Percentiles rank a stretch among this genome's conserved stretches.
phyloP scores from a whole-genome alignment of 2,329 filamentous ascomycete species.

The Aspergillus caelatus region DNA sequence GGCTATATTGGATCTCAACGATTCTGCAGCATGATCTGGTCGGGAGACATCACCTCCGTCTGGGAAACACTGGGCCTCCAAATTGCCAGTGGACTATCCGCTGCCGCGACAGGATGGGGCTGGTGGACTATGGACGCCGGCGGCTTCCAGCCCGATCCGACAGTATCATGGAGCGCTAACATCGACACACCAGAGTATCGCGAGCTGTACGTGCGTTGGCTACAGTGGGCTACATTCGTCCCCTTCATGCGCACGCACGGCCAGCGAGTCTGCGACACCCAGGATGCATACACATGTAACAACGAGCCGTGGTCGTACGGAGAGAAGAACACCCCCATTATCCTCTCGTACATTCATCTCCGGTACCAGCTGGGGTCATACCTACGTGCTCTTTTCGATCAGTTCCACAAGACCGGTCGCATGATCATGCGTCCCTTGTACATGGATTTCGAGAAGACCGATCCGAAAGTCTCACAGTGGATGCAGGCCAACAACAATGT shows the following conservation, averaged over 20 bases:
- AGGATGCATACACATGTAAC: slow-evolving; percentile 39
- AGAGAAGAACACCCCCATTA: slow-evolving; percentile 58
- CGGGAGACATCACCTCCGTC: slow-evolving; percentile 62
- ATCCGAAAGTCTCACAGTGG: slow-evolving; percentile 23
- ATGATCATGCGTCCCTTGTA: slow-evolving; percentile 44
- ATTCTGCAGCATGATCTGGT: slow-evolving; percentile 64
- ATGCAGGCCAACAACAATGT: slow-evolving; percentile 34
- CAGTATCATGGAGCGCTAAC: slow-evolving; percentile 51
- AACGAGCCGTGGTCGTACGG: slow-evolving; percentile 67
- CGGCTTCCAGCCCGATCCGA: slow-evolving; percentile 59
- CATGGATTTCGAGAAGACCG: slow-evolving; percentile 40
- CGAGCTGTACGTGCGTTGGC: slow-evolving; percentile 65
- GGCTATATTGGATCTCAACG: slow-evolving; percentile 61
- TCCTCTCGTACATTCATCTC: slow-evolving; percentile 58
- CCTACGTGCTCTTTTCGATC: slow-evolving; percentile 34
- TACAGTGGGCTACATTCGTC: slow-evolving; percentile 65
- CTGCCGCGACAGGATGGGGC: slow-evolving; percentile 62
- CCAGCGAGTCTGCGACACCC: slow-evolving; percentile 55
- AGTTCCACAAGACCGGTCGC: slow-evolving; percentile 35
- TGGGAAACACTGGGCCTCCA: slow-evolving; percentile 62
- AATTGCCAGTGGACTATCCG: slow-evolving; percentile 62
- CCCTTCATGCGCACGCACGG: slow-evolving; percentile 65
- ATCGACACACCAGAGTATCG: slow-evolving; percentile 56
- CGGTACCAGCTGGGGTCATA: slow-evolving; percentile 54
- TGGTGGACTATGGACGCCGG: slow-evolving; percentile 72